These are phyloP conservation scores for Gnomoniopsis smithogilvyi DNA, from an alignment of 2,329 filamentous ascomycete genomes.

Conservation along the genomic window DNA sequence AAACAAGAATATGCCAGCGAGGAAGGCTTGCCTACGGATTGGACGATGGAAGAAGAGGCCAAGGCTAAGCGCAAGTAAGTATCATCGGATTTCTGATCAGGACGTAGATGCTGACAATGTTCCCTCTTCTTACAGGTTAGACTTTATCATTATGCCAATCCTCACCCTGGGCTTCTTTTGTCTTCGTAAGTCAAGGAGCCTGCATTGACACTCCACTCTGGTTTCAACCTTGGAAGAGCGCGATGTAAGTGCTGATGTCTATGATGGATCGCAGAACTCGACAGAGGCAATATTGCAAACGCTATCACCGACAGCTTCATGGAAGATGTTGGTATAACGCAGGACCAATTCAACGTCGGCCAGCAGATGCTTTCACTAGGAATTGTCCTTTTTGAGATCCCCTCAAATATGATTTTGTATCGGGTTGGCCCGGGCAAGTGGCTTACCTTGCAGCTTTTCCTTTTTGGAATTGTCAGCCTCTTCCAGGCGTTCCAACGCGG, in stretches of 20 bases:
- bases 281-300: slow-evolving; percentile 30
- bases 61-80: slow-evolving; percentile 7
- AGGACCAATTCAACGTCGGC: slow-evolving; percentile 49
- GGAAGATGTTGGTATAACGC: slow-evolving; percentile 43
- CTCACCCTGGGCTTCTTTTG: slow-evolving; percentile 11
- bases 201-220: too few species aligned
- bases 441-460: slow-evolving; percentile 16
- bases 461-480: slow-evolving; percentile 31
- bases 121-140: not conserved
- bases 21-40: not conserved
- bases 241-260: too few species aligned
- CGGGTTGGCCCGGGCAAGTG: slow-evolving; percentile 32
- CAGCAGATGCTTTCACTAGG: slow-evolving; percentile 48
- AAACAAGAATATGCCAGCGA: not conserved
- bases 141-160: slow-evolving; percentile 12
- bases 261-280: not conserved
- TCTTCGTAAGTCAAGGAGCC: not conserved
- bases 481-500: slow-evolving; percentile 37
- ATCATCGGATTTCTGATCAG: not conserved
- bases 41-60: slow-evolving; percentile 8
- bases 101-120: not conserved
- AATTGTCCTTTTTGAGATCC: slow-evolving; percentile 42
- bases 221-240: too few species aligned
- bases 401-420: slow-evolving; percentile 26
- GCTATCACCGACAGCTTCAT: slow-evolving; percentile 50